Base-by-base conservation (phyloP, 208 protist genomes). In the Acanthamoeba pearcei region DNA sequence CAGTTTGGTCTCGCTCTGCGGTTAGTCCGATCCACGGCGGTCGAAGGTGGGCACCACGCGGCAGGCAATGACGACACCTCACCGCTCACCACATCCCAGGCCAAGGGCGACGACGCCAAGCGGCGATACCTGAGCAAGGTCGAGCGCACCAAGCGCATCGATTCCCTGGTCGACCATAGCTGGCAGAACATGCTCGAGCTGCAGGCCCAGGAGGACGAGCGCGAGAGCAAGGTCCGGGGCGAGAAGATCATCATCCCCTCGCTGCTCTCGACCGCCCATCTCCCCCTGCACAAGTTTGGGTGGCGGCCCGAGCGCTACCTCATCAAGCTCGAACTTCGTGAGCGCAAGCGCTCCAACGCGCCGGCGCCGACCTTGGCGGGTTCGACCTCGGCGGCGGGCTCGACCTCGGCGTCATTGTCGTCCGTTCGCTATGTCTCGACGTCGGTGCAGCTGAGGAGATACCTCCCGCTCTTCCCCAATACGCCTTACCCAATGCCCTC, bases 1-100 rank as follows among this genome's bases (percentile, higher is more conserved):
- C 62, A 91, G 85, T 91, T 91, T 72, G 85, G 85, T 15, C 64
- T 91, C 35, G 85, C 85, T n/a, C 60, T 91, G 27, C 85, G 85
- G 17, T 29, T 91, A 38, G 60, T 53, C 24, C 22, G 46, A 35
- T 72, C 85, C 13, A n/a, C 22, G 22, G 27, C 35, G 55, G 8
- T 62, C 55, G 55, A 27, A 13, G 24, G 80, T 8, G 9, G 3
- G 5, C 12, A 24, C 80, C 9, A n/a, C 17, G 27, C 27, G 46
- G 27, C 32, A 13, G 27, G 5, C 12, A 38, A 57, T 2, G 24
- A 27, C 22, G 78, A 86, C 22, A 86, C 22, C 15, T 35, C 22
- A 42, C 78, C 22, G 46, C 46, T 49, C 3, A 8, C 42, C 17
- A 9, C 76, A 85, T 35, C 6, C 2, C 72, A 57, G 32, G 27